Evolutionary conservation across 2,329 filamentous ascomycete species (phyloP), one percentile per base, ranked within the genome.

Genomic region (Apiospora pterosperma): DNA sequence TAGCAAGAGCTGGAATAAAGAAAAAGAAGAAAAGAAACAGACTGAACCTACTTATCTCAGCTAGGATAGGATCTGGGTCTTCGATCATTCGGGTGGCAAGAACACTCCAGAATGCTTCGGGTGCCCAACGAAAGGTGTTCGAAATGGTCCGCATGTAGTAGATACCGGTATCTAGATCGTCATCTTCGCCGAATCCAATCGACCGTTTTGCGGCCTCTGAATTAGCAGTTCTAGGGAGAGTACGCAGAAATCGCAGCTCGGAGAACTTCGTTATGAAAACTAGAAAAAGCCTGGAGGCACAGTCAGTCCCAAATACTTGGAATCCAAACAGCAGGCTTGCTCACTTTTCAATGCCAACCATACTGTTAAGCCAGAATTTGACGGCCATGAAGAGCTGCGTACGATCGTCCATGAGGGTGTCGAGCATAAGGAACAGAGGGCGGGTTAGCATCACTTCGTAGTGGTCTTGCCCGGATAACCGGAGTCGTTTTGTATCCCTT

Each of bases 381-480:
- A 92, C 88, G 31, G 91, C 90, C 77, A 93, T 90, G 67, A 90
- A 92, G 16, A 91, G 80, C 70, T 94, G 91, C 2, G 88, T 90
- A 23, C 86, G 84, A 66, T 92, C 89, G 65, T 94, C 90, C 21
- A 86, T 78, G 1, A 98, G 81, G 1, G 90, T 85, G 76, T 98
- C 95, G 31, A 98, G 81, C 67, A 96, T 84, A 12, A 97, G 79
- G 67, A 97, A 90, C 21, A 97, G 77, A 1, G 95, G 95, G 61
- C 93, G 87, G 6, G 90, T 90, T 44, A 98, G 82, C 80, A 97
- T 90, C 6, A 90, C 80, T 69, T 92, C 87, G 72, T 89, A 92
- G 68, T 90, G 82, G 34, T 87, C 86, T 72, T 82, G 81, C 7
- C 87, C 87, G 8, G 77, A 84, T 69, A 85, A 80, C 31, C 84